Conservation (phyloP, 2,329 filamentous ascomycete genomes). For the Daldinia sp. region DNA sequence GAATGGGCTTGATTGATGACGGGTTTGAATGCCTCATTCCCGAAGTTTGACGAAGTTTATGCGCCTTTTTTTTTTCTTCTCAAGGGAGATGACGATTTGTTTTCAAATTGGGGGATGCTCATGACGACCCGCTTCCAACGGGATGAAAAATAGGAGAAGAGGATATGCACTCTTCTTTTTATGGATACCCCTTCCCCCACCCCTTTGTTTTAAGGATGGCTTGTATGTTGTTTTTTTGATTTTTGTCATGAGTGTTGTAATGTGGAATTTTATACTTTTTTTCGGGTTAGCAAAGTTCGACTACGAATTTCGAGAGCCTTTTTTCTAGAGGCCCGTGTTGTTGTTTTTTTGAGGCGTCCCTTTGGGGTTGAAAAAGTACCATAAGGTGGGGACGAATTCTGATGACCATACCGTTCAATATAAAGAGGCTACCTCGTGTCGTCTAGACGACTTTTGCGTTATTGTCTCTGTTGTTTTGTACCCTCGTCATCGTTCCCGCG, state of each 20-base stretch:
- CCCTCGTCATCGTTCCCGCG: not conserved
- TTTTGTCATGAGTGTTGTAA: constrained; percentile 36
- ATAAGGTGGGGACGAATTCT: constrained; percentile 5
- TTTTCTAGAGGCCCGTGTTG: not conserved
- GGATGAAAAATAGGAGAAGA: constrained; percentile 32
- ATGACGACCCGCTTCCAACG: constrained; percentile 19
- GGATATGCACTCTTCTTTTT: constrained; percentile 22
- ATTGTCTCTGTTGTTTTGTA: not conserved
- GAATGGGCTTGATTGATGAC: constrained; percentile 21
- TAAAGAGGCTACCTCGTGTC: constrained; percentile 12
- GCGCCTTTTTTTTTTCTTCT: constrained; percentile 6
- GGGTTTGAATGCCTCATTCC: constrained; percentile 13
- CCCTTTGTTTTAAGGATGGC: constrained; percentile 26
- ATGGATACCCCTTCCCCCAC: constrained; percentile 48
- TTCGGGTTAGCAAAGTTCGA: constrained; percentile 5
- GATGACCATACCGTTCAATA: constrained; percentile 22
- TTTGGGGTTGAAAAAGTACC: constrained; percentile 13
- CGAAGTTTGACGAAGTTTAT: constrained; percentile 33
- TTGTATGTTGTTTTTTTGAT: constrained; percentile 30
- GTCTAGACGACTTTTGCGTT: constrained; percentile 8
- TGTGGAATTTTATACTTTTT: constrained; percentile 42
- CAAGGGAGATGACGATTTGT: constrained; percentile 12
- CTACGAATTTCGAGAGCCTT: not conserved
- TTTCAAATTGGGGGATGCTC: constrained; percentile 13
- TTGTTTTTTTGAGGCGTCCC: not conserved